phyloP scores from a whole-genome alignment of 2,329 filamentous ascomycete genomes.

The Elsinoe australis region DNA sequence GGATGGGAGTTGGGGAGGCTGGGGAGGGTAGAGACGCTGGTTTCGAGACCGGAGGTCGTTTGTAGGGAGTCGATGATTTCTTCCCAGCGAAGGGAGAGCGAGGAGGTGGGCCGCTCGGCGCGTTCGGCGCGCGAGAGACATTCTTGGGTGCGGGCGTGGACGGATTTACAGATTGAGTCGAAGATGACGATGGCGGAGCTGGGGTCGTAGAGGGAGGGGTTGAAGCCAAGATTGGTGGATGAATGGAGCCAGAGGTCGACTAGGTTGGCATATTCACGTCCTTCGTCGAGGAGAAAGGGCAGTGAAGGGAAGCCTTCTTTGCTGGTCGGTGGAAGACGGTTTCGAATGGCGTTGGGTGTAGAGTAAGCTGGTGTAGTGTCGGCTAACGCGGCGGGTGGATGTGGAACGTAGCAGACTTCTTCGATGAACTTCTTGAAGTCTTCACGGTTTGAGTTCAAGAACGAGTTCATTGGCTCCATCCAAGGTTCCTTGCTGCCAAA shows the following conservation, averaged over 20 bases:
- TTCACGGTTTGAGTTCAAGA: constrained; percentile 65
- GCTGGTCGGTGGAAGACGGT: constrained; percentile 68
- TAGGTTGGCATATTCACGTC: constrained; percentile 74
- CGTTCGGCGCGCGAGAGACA: constrained; percentile 46
- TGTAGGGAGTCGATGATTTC: constrained; percentile 44
- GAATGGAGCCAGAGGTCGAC: constrained; percentile 71
- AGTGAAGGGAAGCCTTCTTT: constrained; percentile 89
- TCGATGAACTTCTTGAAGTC: constrained; percentile 85
- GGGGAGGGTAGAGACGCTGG: background rate
- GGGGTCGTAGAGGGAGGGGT: constrained; percentile 4
- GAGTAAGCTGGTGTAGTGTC: constrained; percentile 63
- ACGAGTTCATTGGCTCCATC: constrained; percentile 98
- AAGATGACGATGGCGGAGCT: constrained; percentile 29
- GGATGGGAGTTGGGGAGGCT: constrained; percentile 22
- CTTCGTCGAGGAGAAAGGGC: constrained; percentile 85
- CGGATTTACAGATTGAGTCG: constrained; percentile 42
- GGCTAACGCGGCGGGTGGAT: constrained; percentile 6
- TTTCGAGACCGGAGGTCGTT: constrained; percentile 23
- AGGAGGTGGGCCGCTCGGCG: constrained; percentile 44
- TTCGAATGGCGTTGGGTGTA: constrained; percentile 83
- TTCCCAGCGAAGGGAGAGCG: constrained; percentile 45
- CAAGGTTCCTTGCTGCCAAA: constrained; percentile 95
- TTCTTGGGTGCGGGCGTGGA: constrained; percentile 43
- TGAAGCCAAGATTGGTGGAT: constrained; percentile 18
- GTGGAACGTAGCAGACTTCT: constrained; percentile 70